These are phyloP conservation scores for Paramecium biaurelia DNA, from an alignment of 73 alveolate genomes.

Conservation along the genomic window DNA sequence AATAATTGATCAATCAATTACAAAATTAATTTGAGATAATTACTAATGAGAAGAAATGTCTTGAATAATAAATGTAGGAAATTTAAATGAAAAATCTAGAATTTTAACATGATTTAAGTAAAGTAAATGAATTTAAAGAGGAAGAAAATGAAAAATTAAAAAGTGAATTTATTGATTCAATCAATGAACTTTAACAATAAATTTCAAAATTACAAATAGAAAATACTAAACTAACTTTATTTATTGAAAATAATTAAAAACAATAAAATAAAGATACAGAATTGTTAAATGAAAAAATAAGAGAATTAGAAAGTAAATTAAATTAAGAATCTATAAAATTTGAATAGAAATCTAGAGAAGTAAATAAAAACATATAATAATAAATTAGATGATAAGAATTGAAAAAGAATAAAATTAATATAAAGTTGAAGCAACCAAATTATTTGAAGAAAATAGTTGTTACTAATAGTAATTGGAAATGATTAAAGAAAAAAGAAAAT, in stretches of 20 bases:
- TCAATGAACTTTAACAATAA: background rate
- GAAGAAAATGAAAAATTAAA: slow-evolving; percentile 40
- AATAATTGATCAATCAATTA: background rate
- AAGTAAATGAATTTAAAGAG: background rate
- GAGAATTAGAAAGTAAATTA: slow-evolving; percentile 14
- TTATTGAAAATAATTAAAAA: background rate
- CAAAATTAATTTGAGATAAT: background rate
- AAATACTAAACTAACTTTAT: background rate
- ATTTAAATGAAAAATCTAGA: background rate
- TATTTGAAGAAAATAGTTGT: slow-evolving; percentile 5
- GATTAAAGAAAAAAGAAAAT: slow-evolving; percentile 22
- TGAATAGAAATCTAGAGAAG: slow-evolving; percentile 18
- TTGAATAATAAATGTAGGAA: background rate
- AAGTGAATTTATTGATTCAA: background rate
- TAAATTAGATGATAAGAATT: background rate
- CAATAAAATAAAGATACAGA: background rate
- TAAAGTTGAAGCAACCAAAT: background rate
- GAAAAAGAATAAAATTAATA: background rate
- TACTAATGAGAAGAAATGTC: background rate
- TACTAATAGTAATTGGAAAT: background rate
- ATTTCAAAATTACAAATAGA: background rate
- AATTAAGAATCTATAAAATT: background rate
- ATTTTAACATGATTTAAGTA: background rate
- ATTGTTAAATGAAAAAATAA: background rate
- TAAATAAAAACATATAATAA: background rate